Evolutionary conservation across 1,284 basidiomycete species (phyloP), one percentile per base, ranked within the genome.

Genomic region (Sparassis latifolia): DNA sequence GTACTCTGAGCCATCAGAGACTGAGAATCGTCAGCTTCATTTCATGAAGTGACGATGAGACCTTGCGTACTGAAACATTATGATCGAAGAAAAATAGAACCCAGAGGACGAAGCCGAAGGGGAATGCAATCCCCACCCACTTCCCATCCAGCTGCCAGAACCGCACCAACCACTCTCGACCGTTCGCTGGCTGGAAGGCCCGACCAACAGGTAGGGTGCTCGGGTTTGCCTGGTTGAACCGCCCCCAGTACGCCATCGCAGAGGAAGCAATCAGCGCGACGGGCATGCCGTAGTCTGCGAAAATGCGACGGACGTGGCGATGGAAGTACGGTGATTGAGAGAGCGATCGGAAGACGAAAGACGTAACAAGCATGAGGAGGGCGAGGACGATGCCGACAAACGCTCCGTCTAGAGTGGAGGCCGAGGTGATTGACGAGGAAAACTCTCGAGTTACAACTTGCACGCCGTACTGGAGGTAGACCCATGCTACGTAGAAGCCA

Each of bases 1-100:
- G 91, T 84, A 1, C 91, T 88, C 70, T 98, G 95, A 0, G 95
- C 93, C 74, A 97, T 97, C 39, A 98, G 71, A 5, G 86, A 91
- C 89, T 89, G 62, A 9, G 39, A 42, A 9, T 10, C 35, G 6
- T 51, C 35, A 49, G 45, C 7, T 7, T 37, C 12, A 37, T 6
- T 7, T 12, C 6, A 7, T 7, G 35, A 37, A 6, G 35, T 12
- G 35, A 37, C 35, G 7, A 37, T 37, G 35, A 37, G 35, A 12
- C 7, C 6, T 37, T 6, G 66, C 82, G 52, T 62, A 84, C 83
- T 42, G 87, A 90, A 45, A 93, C 90, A 58, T 92, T 92, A 63
- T 93, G 91, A 58, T 93, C 79, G 64, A 83, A 90, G 69, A 84
- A 86, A 65, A 87, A 88, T 39, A 87, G 66, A 10, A 87, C 74